A percentile compares a stretch with the other conserved stretches of the same genome.
phyloP scores from a whole-genome alignment of 768 basidiomycete species.

The Lyophyllum decastes region DNA sequence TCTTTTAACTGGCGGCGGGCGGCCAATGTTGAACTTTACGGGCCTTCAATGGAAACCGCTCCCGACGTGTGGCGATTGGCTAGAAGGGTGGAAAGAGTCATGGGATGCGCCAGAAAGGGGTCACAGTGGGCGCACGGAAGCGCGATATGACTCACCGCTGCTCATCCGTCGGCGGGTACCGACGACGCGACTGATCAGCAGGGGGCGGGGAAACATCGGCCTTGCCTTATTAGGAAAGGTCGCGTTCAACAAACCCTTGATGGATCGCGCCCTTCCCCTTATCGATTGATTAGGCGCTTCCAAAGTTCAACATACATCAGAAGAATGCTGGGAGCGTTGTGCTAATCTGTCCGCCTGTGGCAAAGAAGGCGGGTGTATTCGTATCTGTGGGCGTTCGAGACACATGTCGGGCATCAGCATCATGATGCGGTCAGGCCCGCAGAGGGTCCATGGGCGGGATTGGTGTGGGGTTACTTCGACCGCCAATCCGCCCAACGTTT shows the following conservation, averaged over 20 bases:
- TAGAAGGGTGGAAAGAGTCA: neutral
- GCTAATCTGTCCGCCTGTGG: neutral
- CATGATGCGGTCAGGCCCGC: neutral
- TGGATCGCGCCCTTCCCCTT: neutral
- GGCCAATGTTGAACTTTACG: neutral
- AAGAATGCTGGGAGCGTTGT: neutral
- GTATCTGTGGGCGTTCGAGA: neutral
- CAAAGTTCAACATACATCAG: constrained; percentile 2
- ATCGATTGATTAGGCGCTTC: neutral
- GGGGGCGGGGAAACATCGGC: neutral
- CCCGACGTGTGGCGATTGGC: neutral
- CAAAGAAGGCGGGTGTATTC: neutral
- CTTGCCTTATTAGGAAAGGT: neutral
- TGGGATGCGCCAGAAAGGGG: neutral
- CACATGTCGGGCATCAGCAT: neutral
- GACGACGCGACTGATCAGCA: neutral
- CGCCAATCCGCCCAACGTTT: too few relatives aligned
- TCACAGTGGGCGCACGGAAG: neutral
- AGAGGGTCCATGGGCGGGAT: neutral
- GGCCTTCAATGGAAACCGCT: neutral
- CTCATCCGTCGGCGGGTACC: neutral
- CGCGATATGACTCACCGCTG: neutral
- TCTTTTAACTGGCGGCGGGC: neutral
- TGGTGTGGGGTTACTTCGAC: neutral
- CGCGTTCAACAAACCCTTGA: neutral